Evolutionary conservation across 495 filamentous ascomycete genomes (phyloP).

Genomic region (Penicillium goetzii): DNA sequence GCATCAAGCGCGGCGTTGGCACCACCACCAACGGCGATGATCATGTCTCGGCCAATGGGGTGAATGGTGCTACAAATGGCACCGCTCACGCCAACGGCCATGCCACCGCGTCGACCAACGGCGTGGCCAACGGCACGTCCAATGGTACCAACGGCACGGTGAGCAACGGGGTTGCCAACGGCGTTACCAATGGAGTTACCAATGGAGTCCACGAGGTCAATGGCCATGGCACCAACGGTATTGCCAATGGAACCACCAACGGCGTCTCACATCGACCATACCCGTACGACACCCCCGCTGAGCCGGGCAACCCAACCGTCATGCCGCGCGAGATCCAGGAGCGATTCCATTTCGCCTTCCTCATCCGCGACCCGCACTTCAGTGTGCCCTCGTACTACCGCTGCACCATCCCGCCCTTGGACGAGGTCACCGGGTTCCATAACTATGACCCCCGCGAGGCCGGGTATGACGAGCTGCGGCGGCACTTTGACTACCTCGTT

Average conservation of each 20-base stretch:
- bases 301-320: slow-evolving; percentile 79
- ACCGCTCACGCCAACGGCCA: slow-evolving; percentile 38
- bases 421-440: slow-evolving; percentile 79
- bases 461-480: slow-evolving; percentile 84
- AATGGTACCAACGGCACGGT: slow-evolving; percentile 25
- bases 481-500: slow-evolving; percentile 80
- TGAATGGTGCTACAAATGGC: slow-evolving; percentile 29
- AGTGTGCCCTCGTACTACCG: slow-evolving; percentile 92
- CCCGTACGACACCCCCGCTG: slow-evolving; percentile 59
- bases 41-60: slow-evolving; percentile 27
- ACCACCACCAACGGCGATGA: slow-evolving; percentile 42
- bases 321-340: slow-evolving; percentile 69
- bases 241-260: slow-evolving; percentile 30
- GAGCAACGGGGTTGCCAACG: slow-evolving; percentile 22
- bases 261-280: slow-evolving; percentile 43
- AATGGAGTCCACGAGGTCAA: slow-evolving; percentile 15
- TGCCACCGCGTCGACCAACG: slow-evolving; percentile 24
- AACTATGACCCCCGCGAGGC: slow-evolving; percentile 84
- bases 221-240: slow-evolving; percentile 12
- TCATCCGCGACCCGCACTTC: slow-evolving; percentile 88
- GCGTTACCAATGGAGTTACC: slow-evolving; percentile 4
- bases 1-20: slow-evolving; percentile 65
- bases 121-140: slow-evolving; percentile 17
- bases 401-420: slow-evolving; percentile 90
- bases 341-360: slow-evolving; percentile 91